Conservation (phyloP, 2,329 filamentous ascomycete species). For the Pleomassaria siparia region DNA sequence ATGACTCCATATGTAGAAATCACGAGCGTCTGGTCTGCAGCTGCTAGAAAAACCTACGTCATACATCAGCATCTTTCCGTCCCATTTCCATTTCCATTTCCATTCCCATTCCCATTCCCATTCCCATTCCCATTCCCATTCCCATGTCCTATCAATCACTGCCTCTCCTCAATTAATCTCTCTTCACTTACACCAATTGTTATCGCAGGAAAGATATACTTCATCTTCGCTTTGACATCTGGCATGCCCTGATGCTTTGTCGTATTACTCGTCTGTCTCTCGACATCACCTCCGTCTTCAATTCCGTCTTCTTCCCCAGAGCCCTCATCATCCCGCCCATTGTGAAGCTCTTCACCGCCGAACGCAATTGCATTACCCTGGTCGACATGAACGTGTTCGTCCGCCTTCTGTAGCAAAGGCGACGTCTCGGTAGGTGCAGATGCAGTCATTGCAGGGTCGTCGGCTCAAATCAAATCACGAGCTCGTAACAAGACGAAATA, state of each 20-base stretch:
- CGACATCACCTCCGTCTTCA: constrained; percentile 39
- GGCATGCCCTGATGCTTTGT: constrained; percentile 49
- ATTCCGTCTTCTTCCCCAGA: no score
- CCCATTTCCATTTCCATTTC: not conserved
- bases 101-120: no score
- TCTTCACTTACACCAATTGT: constrained; percentile 58
- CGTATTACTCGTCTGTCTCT: constrained; percentile 36
- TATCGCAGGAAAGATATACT: constrained; percentile 62
- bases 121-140: no score
- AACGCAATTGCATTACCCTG: constrained; percentile 28
- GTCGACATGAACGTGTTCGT: constrained; percentile 17
- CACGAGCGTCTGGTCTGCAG: constrained; percentile 74
- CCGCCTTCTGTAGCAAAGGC: constrained; percentile 45
- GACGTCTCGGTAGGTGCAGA: constrained; percentile 50
- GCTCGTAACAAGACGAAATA: not conserved
- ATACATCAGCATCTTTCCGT: not conserved
- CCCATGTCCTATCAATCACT: no score
- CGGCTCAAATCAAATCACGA: not conserved
- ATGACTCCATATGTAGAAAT: constrained; percentile 78
- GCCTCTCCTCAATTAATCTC: not conserved
- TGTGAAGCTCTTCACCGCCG: constrained; percentile 22
- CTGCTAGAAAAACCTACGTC: constrained; percentile 67
- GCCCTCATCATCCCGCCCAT: constrained; percentile 2
- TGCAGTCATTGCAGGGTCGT: not conserved
- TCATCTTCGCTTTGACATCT: constrained; percentile 54